These are phyloP conservation scores for Ophiostoma himal-ulmi DNA, from an alignment of 2,329 filamentous ascomycete species.

Conservation along the genomic window DNA sequence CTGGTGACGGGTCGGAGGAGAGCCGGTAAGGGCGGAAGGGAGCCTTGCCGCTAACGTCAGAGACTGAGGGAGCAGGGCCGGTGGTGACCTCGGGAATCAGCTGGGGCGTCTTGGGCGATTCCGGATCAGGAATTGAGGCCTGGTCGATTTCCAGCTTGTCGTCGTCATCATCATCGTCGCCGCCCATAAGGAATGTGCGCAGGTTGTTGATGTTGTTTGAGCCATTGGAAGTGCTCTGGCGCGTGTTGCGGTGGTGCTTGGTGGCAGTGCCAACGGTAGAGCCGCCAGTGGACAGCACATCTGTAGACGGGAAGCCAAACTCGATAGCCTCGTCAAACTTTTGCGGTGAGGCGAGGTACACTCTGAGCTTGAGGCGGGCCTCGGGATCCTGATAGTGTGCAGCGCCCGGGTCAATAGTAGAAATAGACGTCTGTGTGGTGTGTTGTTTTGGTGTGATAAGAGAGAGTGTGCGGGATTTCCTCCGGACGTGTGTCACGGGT, in stretches of 20 bases:
- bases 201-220: slow-evolving; percentile 38
- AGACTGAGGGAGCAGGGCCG: background rate
- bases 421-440: slow-evolving; percentile 39
- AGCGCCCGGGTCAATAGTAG: slow-evolving; percentile 62
- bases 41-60: background rate
- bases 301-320: slow-evolving; percentile 76
- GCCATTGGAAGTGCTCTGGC: slow-evolving; percentile 1
- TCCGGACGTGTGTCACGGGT: slow-evolving; percentile 37
- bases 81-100: slow-evolving; percentile 36
- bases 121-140: slow-evolving; percentile 50
- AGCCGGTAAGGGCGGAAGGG: slow-evolving; percentile 25
- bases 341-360: slow-evolving; percentile 81
- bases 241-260: slow-evolving; percentile 11
- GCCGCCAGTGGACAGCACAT: slow-evolving; percentile 33
- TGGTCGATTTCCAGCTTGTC: slow-evolving; percentile 53
- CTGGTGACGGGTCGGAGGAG: slow-evolving; percentile 11
- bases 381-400: slow-evolving; percentile 88
- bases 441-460: slow-evolving; percentile 50
- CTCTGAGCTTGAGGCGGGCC: slow-evolving; percentile 75
- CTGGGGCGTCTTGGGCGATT: slow-evolving; percentile 54
- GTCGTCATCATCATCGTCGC: slow-evolving; percentile 38
- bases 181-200: slow-evolving; percentile 24
- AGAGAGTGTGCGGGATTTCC: slow-evolving; percentile 51
- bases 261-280: slow-evolving; percentile 28
- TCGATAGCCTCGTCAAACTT: slow-evolving; percentile 95